phyloP scores from a whole-genome alignment of 257 asterid genomes.

The Eucommia ulmoides region DNA sequence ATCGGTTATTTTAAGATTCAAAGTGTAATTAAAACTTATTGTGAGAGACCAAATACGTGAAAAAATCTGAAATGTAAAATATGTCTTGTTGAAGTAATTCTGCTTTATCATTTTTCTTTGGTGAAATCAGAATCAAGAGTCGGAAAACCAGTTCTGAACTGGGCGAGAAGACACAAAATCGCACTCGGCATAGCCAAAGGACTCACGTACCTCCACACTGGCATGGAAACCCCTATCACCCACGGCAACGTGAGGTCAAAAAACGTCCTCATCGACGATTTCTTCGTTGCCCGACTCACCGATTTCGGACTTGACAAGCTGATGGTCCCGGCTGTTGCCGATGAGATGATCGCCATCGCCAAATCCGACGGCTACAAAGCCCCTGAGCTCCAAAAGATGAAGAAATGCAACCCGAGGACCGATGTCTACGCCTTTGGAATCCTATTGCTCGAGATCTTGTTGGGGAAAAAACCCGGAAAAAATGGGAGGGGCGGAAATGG shows the following conservation, averaged over 20 bases:
- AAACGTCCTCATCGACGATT: slow-evolving; percentile 76
- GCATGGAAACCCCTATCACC: slow-evolving; percentile 73
- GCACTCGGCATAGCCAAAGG: slow-evolving; percentile 85
- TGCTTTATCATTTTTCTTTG: too few relatives aligned
- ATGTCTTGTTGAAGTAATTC: too few relatives aligned
- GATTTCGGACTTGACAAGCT: slow-evolving; percentile 89
- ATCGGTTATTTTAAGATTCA: too few relatives aligned
- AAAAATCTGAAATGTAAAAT: too few relatives aligned
- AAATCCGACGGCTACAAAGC: slow-evolving; percentile 87
- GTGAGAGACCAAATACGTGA: too few relatives aligned
- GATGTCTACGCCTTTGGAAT: slow-evolving; percentile 92
- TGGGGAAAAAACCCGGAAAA: slow-evolving; percentile 72
- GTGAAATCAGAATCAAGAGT: slow-evolving; percentile 86
- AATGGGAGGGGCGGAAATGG: slow-evolving; percentile 48
- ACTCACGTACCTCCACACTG: slow-evolving; percentile 65
- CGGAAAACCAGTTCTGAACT: slow-evolving; percentile 77
- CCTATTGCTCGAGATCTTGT: slow-evolving; percentile 68
- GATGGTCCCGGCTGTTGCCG: slow-evolving; percentile 76
- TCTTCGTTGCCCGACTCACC: slow-evolving; percentile 68
- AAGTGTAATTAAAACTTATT: too few relatives aligned
- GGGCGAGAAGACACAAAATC: slow-evolving; percentile 95
- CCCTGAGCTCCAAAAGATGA: slow-evolving; percentile 92
- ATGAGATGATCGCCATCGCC: slow-evolving; percentile 59
- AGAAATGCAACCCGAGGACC: slow-evolving; percentile 68
- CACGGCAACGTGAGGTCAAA: slow-evolving; percentile 86